Base-by-base conservation (phyloP, 768 basidiomycete species). In the Lactarius hengduanensis region DNA sequence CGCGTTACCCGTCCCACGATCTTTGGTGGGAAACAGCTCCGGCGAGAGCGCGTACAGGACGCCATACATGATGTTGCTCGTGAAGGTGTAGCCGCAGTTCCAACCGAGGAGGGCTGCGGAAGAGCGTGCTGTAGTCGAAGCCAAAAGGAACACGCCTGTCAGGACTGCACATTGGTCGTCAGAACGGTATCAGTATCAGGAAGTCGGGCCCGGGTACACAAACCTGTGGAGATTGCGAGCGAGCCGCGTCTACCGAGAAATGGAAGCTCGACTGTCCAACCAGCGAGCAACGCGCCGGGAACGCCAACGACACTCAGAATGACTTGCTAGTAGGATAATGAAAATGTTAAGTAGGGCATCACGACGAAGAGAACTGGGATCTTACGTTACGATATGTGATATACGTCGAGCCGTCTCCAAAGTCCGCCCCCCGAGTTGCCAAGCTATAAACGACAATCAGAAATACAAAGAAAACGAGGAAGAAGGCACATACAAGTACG, bases 321-420 rank as follows among this genome's bases (percentile, higher is more conserved):
- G 41, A 84, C 81, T 80, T 83, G 80, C 82, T 84, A 68, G 4
- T 40, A 30, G 15, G 5, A 22, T 34, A 9, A 26, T 26, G 32
- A 53, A 40, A 18, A 41, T 22, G 22, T 26, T 4, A 50, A 4
- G 13, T 7, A 26, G 40, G 43, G 3, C 18, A 38, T 34, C 11
- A 38, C 30, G 15, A 53, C 45, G 2, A 64, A 34, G 22, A 13
- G 50, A 53, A 38, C 40, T 18, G 6, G 22, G 30, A 7, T 62
- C 80, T 9, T 70, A 87, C 87, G 65, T 91, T 91, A 22, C 90
- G 84, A 70, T 92, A 92, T 0, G 89, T 89, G 70, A 86, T 87
- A 70, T 89, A 84, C 3, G 85, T 74, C 4, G 87, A 88, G 0
- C 85, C 82, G 65, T 90, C 89, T 2, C 89, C 89, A 61, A 90